Base-by-base conservation (phyloP, 257 asterid species). In the Plantago elongata region DNA sequence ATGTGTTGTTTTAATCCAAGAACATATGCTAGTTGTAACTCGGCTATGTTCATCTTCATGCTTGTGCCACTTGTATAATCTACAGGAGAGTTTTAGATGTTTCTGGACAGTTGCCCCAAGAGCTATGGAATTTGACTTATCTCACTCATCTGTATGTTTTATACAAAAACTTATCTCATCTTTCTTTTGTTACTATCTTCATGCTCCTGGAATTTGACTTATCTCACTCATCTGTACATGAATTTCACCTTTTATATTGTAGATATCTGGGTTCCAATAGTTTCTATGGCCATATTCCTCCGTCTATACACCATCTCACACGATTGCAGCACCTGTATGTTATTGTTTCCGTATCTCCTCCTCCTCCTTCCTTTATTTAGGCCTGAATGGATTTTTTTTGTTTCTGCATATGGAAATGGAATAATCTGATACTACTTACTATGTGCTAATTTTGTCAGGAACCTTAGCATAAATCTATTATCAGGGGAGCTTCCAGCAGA, bases 401-500 rank as follows among this genome's bases (percentile, higher is more conserved):
- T 3, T 9, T 11, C 11, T 9, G 1, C 14, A 13, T 52, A 9
- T 52, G 18, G 8, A 18, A 52, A 9, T 52, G 18, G 8, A 18
- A 52, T 10, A 15, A n/a, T 9, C 18, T 15, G 30, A 29, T 61
- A 17, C 57, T 37, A 60, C 12, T 50, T 18, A 18, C 42, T 34
- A 58, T 37, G 12, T 45, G 17, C 3, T 57, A 65, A 14, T 69
- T 42, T 37, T 37, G 18, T 9, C 63, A 86, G 95, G 87, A 69
- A 51, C 65, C 0, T 89, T 48, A 77, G 86, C 55, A 44, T 63
- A 47, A 89, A 89, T 75, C 78, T 85, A 37, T 78, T 89, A 44
- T 89, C 94, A 0, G 97, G 97, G 60, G 70, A 63, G 57, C 77
- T 89, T 52, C 97, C 97, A 0, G 64, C 55, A 71, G 97, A 89